phyloP scores from a whole-genome alignment of 768 basidiomycete species.

The Tricholoma flavovirens region DNA sequence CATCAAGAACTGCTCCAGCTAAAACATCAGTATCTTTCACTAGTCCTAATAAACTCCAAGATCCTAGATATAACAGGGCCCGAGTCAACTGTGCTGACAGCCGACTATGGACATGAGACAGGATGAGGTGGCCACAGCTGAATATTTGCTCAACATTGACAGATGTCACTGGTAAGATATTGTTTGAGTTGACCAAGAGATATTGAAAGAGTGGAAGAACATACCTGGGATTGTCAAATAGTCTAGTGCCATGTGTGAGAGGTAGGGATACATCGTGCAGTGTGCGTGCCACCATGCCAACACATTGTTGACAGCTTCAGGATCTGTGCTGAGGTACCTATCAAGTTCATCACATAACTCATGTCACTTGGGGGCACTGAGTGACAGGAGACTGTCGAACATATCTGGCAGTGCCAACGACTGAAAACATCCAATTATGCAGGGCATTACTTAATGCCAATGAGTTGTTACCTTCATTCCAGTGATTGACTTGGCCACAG shows the following conservation, averaged over 20 bases:
- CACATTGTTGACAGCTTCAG: slow-evolving; percentile 17
- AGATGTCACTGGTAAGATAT: neutral
- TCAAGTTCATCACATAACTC: slow-evolving; percentile 20
- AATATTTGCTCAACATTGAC: neutral
- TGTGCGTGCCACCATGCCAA: slow-evolving; percentile 24
- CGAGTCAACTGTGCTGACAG: too few species aligned
- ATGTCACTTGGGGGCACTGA: neutral
- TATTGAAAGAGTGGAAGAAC: slow-evolving; percentile 14
- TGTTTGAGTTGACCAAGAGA: neutral
- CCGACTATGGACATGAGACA: too few species aligned
- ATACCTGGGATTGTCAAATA: too few species aligned
- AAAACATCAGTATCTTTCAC: too few species aligned
- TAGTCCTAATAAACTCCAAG: too few species aligned
- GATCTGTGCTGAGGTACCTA: slow-evolving; percentile 23
- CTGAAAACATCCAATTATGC: slow-evolving; percentile 1
- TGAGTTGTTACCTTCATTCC: too few species aligned
- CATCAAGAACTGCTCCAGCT: too few species aligned
- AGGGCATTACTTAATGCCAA: too few species aligned
- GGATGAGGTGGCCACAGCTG: neutral
- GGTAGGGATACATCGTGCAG: slow-evolving; percentile 17
- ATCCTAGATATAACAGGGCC: too few species aligned
- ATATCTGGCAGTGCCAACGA: slow-evolving; percentile 5
- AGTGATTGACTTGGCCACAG: too few species aligned
- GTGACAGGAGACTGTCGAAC: neutral
- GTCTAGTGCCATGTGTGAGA: too few species aligned